These are phyloP conservation scores for Exophiala sp. DNA, from an alignment of 2,329 filamentous ascomycete species.

Conservation along the genomic window DNA sequence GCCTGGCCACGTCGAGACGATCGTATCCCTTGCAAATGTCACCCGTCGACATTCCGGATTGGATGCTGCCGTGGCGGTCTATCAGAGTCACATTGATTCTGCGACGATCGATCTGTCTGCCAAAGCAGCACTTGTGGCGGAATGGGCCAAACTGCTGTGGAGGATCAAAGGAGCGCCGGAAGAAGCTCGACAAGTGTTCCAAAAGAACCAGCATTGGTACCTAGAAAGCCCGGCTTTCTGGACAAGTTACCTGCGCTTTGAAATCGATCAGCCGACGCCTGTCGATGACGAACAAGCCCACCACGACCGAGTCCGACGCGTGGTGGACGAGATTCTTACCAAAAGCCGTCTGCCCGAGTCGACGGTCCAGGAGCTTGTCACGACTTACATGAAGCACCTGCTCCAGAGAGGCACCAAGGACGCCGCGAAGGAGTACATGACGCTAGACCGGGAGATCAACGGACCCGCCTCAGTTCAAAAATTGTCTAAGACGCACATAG, in stretches of 20 bases:
- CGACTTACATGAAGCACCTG: conserved; percentile 75
- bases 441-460: conserved; percentile 78
- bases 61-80: conserved; percentile 75
- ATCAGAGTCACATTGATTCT: conserved; percentile 73
- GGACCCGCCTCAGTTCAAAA: conserved; percentile 49
- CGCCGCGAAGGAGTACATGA: conserved; percentile 77
- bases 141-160: conserved; percentile 84
- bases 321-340: conserved; percentile 65
- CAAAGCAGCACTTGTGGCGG: conserved; percentile 79
- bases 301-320: conserved; percentile 68
- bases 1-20: conserved; percentile 78
- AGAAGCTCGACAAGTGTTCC: conserved; percentile 76
- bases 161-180: conserved; percentile 74
- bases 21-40: conserved; percentile 80
- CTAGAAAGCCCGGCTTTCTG: conserved; percentile 83
- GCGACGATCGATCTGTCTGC: conserved; percentile 66
- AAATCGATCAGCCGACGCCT: conserved; percentile 72
- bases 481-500: conserved; percentile 13
- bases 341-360: conserved; percentile 64
- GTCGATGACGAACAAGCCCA: conserved; percentile 59
- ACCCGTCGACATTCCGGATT: conserved; percentile 76
- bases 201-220: conserved; percentile 76
- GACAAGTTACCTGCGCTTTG: conserved; percentile 81
- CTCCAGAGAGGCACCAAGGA: conserved; percentile 75
- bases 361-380: conserved; percentile 67